These are phyloP conservation scores for Verticillium dahliae DNA, from an alignment of 2,329 filamentous ascomycete genomes.

Conservation along the genomic window DNA sequence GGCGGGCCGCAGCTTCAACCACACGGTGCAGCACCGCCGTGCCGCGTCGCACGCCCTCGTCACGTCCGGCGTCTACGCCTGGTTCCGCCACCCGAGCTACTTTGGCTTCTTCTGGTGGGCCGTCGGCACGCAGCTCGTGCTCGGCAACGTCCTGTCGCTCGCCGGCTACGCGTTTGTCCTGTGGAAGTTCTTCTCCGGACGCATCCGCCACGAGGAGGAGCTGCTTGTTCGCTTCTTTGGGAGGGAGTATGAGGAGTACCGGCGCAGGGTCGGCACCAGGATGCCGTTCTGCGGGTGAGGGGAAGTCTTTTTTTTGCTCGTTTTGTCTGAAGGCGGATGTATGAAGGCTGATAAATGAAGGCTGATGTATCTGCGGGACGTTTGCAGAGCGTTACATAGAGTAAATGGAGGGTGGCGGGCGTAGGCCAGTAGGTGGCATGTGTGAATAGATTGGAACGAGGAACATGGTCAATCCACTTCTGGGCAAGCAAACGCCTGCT, in stretches of 20 bases:
- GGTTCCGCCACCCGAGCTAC: conserved; percentile 81
- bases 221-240: conserved; percentile 78
- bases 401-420: too few species aligned
- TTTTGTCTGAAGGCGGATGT: too few species aligned
- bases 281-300: conserved; percentile 58
- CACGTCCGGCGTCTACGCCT: conserved; percentile 70
- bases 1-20: conserved; percentile 88
- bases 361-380: too few species aligned
- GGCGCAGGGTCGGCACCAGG: conserved; percentile 61
- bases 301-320: background rate
- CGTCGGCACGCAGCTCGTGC: conserved; percentile 82
- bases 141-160: conserved; percentile 80
- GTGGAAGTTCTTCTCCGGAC: conserved; percentile 74
- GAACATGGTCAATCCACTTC: too few species aligned
- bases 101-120: conserved; percentile 99
- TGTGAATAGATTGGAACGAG: background rate
- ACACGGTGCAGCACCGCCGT: conserved; percentile 68
- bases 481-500: background rate
- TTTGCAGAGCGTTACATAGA: too few species aligned
- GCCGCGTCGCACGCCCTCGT: conserved; percentile 70
- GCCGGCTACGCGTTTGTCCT: conserved; percentile 66
- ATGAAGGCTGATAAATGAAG: too few species aligned
- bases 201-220: conserved; percentile 74
- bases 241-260: conserved; percentile 71
- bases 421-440: too few species aligned